Base-by-base conservation (phyloP, 1,284 basidiomycete species). In the Rhizoctonia solani region DNA sequence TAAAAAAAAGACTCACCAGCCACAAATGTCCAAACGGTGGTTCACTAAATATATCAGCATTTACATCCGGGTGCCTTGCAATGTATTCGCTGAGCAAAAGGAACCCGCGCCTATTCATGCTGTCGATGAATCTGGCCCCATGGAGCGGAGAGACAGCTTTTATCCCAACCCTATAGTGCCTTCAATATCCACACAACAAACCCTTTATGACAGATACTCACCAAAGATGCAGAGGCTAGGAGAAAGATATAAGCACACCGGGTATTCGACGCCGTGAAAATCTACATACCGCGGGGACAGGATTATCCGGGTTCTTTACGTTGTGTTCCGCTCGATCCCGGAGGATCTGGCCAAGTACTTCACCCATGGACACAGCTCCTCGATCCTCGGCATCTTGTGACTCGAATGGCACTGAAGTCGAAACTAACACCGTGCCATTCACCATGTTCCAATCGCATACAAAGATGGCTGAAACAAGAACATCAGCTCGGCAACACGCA, bases 401-500 rank as follows among this genome's bases (percentile, higher is more conserved):
- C 52, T 69, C 68, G 34, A 69, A 69, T 4, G 68, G 68, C 2
- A 61, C 68, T 14, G 68, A 69, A 4, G 68, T 69, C 14, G 65
- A 67, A 6, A 69, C 54, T 19, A 69, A 66, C 27, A 67, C 49
- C 32, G 68, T 67, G 9, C 68, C 65, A 69, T 61, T 53, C 42
- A 37, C 54, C 65, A 70, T 70, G 32, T 70, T 58, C 69, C 69
- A 70, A 67, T 70, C 68, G 37, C 68, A 58, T 21, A 70, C 44
- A 59, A 68, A 70, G 56, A 70, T 70, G 4, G 68, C 69, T 21
- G 58, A 54, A 39, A 66, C 39, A n/a, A 25, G 47, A 13, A 67
- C 52, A 66, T 32, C 54, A 54, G 52, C 56, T 58, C 37, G 49
- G 46, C 54, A 47, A 46, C 19, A 67, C 42, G 8, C 54, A 52